Conservation (phyloP, 352 stramenopile species). For the Globisporangium parvum region DNA sequence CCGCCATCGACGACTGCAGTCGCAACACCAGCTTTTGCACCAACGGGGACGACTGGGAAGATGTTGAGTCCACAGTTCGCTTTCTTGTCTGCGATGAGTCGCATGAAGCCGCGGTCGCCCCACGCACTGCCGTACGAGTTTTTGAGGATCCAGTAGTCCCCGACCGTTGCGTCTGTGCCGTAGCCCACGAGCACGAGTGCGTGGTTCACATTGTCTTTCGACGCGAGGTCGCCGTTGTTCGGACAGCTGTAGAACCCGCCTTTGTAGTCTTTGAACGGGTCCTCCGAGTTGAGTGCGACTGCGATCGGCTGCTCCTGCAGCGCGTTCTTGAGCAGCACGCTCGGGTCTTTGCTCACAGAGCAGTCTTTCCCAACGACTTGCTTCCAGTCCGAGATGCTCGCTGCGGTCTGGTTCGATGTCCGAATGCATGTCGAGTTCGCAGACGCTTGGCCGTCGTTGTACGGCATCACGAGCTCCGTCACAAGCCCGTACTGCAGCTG, state of each 20-base stretch:
- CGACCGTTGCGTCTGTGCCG: conserved; percentile 39
- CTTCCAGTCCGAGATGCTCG: conserved; percentile 65
- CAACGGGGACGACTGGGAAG: conserved; percentile 63
- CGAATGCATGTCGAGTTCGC: conserved; percentile 10
- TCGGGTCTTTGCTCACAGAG: conserved; percentile 38
- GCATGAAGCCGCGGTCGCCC: conserved; percentile 61
- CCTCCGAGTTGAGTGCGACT: conserved; percentile 70
- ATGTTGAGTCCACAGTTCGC: conserved; percentile 77
- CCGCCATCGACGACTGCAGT: conserved; percentile 50
- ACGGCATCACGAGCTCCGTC: conserved; percentile 67
- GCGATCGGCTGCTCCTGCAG: conserved; percentile 62
- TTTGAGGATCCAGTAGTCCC: conserved; percentile 82
- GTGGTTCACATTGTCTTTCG: conserved; percentile 70
- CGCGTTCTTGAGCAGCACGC: conserved; percentile 41
- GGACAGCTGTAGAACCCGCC: conserved; percentile 65
- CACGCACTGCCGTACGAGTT: conserved; percentile 75
- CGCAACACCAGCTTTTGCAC: conserved; percentile 37
- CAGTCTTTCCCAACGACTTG: conserved; percentile 62
- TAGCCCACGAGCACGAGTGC: conserved; percentile 74
- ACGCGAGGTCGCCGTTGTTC: conserved; percentile 52
- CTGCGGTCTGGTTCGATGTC: conserved; percentile 44
- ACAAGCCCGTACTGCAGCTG: conserved; percentile 56
- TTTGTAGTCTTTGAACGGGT: conserved; percentile 65
- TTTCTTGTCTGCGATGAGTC: conserved; percentile 58
- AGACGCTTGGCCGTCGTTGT: conserved; percentile 21